A percentile compares a stretch with the other conserved stretches of the same genome.
phyloP scores from a whole-genome alignment of 768 basidiomycete species.

The Russula compacta region DNA sequence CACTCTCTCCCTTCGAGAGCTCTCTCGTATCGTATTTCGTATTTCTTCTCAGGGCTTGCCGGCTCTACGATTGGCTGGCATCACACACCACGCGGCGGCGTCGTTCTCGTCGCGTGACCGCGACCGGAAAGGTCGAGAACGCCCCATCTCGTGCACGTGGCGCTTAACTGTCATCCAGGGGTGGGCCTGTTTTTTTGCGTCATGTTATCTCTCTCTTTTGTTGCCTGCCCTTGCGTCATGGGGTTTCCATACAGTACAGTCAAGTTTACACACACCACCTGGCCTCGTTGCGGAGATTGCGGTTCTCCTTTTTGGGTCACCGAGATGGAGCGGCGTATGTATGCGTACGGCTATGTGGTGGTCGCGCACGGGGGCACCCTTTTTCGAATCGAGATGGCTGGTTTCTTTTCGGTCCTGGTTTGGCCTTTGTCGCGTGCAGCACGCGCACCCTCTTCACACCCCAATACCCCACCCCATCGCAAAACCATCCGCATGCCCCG shows the following conservation, averaged over 20 bases:
- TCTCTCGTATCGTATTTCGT: too few species aligned
- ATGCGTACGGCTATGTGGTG: neutral
- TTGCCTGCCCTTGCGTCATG: constrained; percentile 4
- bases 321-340: neutral
- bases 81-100: too few species aligned
- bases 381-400: neutral
- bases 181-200: neutral
- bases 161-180: neutral
- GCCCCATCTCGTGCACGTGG: too few species aligned
- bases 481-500: neutral
- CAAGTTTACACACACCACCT: too few species aligned
- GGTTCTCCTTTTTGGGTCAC: neutral
- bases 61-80: too few species aligned
- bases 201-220: neutral
- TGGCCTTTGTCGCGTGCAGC: neutral
- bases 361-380: too few species aligned
- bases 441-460: neutral
- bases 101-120: neutral
- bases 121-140: neutral
- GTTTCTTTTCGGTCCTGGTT: neutral
- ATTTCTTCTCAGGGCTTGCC: too few species aligned
- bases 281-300: neutral
- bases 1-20: too few species aligned
- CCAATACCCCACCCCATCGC: neutral
- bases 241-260: too few species aligned